Evolutionary conservation across 148 eudicot genomes (phyloP).

Genomic region (Rheum nobile): DNA sequence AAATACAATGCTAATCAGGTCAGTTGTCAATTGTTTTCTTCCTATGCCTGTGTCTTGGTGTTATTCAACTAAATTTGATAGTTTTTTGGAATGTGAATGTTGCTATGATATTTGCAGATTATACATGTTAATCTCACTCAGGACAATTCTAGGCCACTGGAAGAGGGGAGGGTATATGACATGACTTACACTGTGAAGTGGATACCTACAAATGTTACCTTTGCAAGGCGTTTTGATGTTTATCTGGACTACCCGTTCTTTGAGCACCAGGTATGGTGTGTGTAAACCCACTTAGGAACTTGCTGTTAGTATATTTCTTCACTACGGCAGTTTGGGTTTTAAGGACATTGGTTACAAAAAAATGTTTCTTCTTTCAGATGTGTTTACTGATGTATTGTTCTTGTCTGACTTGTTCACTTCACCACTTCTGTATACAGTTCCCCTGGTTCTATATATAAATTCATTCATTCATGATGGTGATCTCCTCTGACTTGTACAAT

Average conservation of each 20-base stretch:
- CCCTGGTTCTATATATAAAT: conserved; percentile 86
- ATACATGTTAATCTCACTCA: conserved; percentile 95
- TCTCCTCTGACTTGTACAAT: not conserved
- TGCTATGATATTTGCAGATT: conserved; percentile 36
- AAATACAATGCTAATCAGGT: conserved; percentile 82
- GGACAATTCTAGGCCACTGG: conserved; percentile 68
- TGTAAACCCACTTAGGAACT: not conserved
- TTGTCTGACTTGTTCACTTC: not conserved
- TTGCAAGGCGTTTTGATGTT: conserved; percentile 91
- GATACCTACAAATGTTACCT: conserved; percentile 55
- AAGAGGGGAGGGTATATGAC: conserved; percentile 63
- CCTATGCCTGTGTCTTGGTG: not conserved
- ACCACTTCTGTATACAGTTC: conserved; percentile 44
- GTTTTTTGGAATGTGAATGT: not conserved
- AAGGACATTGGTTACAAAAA: not conserved
- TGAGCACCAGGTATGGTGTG: conserved; percentile 76
- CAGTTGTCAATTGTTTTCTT: not conserved
- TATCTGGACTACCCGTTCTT: conserved; percentile 95
- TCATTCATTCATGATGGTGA: conserved; percentile 78
- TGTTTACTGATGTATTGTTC: not conserved
- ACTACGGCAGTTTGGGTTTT: not conserved
- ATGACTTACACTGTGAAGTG: conserved; percentile 91
- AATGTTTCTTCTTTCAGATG: too few relatives aligned
- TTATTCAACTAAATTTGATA: not conserved
- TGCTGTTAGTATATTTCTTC: not conserved